Conservation (phyloP, 108 stramenopile species). For the Chaetoceros tenuissimus region DNA sequence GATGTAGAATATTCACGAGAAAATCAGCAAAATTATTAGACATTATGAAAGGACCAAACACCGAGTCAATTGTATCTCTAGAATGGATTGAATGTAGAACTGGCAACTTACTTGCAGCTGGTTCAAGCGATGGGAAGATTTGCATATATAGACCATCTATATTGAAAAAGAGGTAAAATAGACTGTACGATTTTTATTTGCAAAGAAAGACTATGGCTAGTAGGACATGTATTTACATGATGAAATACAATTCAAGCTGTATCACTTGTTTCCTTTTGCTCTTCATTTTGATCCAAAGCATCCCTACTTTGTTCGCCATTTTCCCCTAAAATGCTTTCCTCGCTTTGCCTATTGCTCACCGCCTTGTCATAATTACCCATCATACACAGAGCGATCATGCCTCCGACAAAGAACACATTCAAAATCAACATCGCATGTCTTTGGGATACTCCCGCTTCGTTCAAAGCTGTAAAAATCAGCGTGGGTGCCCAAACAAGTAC, state of each 20-base stretch:
- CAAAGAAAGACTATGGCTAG: too few relatives aligned
- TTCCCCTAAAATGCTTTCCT: too few relatives aligned
- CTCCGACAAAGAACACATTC: constrained; percentile 29
- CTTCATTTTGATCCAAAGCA: too few relatives aligned
- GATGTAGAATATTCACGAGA: constrained; percentile 62
- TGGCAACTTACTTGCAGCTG: not conserved
- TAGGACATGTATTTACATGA: too few relatives aligned
- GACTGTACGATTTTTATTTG: too few relatives aligned
- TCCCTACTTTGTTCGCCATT: too few relatives aligned
- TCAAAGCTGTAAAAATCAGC: constrained; percentile 41
- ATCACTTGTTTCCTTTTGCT: too few relatives aligned
- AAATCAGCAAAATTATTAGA: not conserved
- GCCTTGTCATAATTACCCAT: constrained; percentile 43
- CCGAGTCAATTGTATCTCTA: not conserved
- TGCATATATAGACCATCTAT: not conserved
- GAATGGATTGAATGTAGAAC: not conserved
- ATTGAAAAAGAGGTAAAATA: too few relatives aligned
- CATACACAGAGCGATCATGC: constrained; percentile 10
- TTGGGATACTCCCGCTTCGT: constrained; percentile 38
- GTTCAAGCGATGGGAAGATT: not conserved
- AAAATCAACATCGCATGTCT: constrained; percentile 16
- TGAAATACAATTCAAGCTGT: too few relatives aligned
- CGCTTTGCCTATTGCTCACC: too few relatives aligned
- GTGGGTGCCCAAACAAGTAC: constrained; percentile 56
- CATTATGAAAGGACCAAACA: not conserved